A percentile compares a stretch with the other conserved stretches of the same genome.
These are phyloP conservation scores for Wickerhamomyces alni DNA, from an alignment of 805 yeast genomes.

Conservation along the genomic window DNA sequence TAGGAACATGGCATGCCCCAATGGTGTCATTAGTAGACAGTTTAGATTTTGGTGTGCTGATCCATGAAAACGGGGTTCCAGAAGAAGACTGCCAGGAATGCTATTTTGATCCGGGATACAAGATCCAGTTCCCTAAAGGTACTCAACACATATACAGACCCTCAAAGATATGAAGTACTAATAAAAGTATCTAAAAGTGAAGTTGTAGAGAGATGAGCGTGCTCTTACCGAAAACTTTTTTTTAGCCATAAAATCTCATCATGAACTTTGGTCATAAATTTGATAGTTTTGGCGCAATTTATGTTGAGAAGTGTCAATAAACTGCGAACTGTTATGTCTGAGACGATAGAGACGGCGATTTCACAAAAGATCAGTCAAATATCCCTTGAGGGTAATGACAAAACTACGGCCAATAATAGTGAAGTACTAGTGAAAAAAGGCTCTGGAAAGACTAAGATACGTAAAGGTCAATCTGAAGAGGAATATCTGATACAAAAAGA, in stretches of 20 bases:
- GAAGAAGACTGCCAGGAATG: slow-evolving; percentile 82
- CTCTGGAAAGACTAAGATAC: slow-evolving; percentile 39
- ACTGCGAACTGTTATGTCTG: neutral
- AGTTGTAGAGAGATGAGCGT: neutral
- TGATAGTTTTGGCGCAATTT: too few species aligned
- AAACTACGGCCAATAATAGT: slow-evolving; percentile 22
- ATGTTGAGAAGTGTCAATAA: neutral
- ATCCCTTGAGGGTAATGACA: slow-evolving; percentile 11
- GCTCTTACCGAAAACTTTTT: neutral
- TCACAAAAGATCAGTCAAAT: neutral
- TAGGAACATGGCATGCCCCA: slow-evolving; percentile 91
- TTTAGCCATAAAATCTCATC: neutral
- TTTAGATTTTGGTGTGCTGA: slow-evolving; percentile 82
- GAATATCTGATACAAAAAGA: slow-evolving; percentile 47
- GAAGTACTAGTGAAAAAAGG: slow-evolving; percentile 39
- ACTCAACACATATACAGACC: neutral
- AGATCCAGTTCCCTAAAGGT: slow-evolving; percentile 19
- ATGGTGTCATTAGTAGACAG: slow-evolving; percentile 75
- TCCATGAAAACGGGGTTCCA: slow-evolving; percentile 75
- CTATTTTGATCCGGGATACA: slow-evolving; percentile 55
- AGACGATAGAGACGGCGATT: neutral
- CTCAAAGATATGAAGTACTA: neutral
- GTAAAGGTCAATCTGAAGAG: slow-evolving; percentile 71
- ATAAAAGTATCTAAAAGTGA: too few species aligned
- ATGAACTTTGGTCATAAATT: neutral